Evolutionary conservation across 2,329 filamentous ascomycete species (phyloP).

Genomic region (Alternaria tenuissima): DNA sequence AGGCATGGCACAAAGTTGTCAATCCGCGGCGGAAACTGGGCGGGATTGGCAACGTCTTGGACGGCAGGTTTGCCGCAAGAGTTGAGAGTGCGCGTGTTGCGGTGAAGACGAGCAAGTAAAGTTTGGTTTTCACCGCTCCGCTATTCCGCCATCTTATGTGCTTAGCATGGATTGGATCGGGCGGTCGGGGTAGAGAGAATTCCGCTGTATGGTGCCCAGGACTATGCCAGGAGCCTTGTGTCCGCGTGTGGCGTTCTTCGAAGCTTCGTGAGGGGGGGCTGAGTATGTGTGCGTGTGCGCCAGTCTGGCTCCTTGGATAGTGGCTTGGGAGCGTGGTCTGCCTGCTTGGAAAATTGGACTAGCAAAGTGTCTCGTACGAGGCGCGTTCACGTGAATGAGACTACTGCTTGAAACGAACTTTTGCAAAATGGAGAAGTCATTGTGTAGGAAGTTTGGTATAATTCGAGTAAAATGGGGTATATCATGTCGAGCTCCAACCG

Average conservation of each 20-base stretch:
- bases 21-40: conserved; percentile 7
- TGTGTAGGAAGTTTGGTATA: conserved; percentile 3
- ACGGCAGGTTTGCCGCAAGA: conserved; percentile 5
- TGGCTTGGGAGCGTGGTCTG: conserved; percentile 5
- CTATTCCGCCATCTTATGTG: neutral
- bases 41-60: conserved; percentile 13
- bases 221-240: neutral
- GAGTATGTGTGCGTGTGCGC: neutral
- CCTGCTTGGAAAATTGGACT: conserved; percentile 7
- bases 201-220: conserved; percentile 1
- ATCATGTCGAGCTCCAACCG: conserved; percentile 25
- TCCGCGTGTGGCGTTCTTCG: neutral
- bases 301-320: conserved; percentile 1
- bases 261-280: neutral
- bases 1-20: neutral
- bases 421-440: neutral
- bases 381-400: neutral
- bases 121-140: neutral
- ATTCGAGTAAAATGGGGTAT: conserved; percentile 28
- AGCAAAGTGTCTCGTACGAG: conserved; percentile 1
- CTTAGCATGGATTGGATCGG: conserved; percentile 3
- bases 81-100: neutral
- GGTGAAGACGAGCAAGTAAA: conserved; percentile 3
- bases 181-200: neutral
- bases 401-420: neutral